Base-by-base conservation (phyloP, 352 stramenopile genomes). In the Phytopythium helicoides region DNA sequence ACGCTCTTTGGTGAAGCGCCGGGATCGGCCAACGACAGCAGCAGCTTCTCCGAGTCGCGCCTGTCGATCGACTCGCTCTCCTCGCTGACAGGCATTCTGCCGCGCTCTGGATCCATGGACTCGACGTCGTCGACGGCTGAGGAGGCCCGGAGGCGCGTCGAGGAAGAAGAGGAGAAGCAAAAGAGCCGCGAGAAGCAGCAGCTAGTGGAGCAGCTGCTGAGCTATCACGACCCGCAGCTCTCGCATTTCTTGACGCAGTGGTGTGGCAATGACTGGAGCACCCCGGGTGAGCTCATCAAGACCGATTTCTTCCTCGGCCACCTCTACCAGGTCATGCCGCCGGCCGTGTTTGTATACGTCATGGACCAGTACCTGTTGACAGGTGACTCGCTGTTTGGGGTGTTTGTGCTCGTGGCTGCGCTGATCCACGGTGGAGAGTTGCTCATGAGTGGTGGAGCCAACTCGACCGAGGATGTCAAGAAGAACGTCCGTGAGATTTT, bases 361-460 rank as follows among this genome's bases (percentile, higher is more conserved):
- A 82, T 93, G 68, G 82, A 93, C 60, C 80, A 91, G 58, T 87
- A 89, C 34, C 58, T 93, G 51, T 52, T 93, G 19, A 91, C 77
- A 0, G 64, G 71, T 8, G 82, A 93, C 66, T 71, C 68, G 25
- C 56, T 86, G 12, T 88, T 91, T 50, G 75, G 80, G 14, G 58
- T 91, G 22, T 93, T 91, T 47, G 58, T 93, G 38, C 52, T 91
- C 6, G 68, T 89, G 8, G 80, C 82, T 1, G 64, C 66, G 45
- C 54, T 93, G 1, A 66, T 89, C 41, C 64, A 74, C 18, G 46
- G 54, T 3, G 61, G 78, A 11, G 71, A 89, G 0, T 48, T 46
- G 19, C 53, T 93, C 14, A 61, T 64, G 18, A 40, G 18, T 33
- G 34, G 19, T 26, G 19, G n/a, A n/a, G 68, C 51, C 41, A 49